Percentiles rank a stretch among this genome's conserved stretches.
phyloP scores from a whole-genome alignment of 2,329 filamentous ascomycete genomes.

The Ophidiomyces ophidiicola region DNA sequence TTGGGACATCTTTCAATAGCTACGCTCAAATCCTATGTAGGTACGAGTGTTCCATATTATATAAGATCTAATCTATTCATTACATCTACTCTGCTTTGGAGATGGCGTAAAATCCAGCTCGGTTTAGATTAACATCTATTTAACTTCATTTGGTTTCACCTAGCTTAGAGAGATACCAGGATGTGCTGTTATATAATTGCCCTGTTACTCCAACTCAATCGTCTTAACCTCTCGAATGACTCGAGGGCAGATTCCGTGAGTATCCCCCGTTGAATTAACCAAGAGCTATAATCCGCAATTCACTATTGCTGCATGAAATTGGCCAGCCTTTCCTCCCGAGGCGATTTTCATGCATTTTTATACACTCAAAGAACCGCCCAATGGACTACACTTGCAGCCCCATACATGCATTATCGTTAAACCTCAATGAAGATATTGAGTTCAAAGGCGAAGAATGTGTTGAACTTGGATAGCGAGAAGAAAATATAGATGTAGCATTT shows the following conservation, averaged over 20 bases:
- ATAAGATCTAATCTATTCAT: no score
- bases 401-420: neutral
- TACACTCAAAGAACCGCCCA: slow-evolving; percentile 1
- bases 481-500: no score
- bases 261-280: slow-evolving; percentile 10
- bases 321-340: slow-evolving; percentile 6
- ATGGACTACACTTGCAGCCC: neutral
- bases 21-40: no score
- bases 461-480: no score
- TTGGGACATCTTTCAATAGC: no score
- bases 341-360: neutral
- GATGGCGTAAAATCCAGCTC: no score
- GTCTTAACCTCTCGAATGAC: slow-evolving; percentile 4
- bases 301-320: slow-evolving; percentile 10
- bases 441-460: no score
- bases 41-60: no score
- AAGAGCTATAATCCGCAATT: slow-evolving; percentile 12
- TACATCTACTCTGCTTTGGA: no score
- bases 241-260: slow-evolving; percentile 6
- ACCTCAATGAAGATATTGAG: no score
- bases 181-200: neutral
- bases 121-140: no score
- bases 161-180: neutral
- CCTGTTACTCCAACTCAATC: neutral
- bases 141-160: neutral